Conservation (phyloP, 2,329 filamentous ascomycete species). For the Sarocladium brachiariae region DNA sequence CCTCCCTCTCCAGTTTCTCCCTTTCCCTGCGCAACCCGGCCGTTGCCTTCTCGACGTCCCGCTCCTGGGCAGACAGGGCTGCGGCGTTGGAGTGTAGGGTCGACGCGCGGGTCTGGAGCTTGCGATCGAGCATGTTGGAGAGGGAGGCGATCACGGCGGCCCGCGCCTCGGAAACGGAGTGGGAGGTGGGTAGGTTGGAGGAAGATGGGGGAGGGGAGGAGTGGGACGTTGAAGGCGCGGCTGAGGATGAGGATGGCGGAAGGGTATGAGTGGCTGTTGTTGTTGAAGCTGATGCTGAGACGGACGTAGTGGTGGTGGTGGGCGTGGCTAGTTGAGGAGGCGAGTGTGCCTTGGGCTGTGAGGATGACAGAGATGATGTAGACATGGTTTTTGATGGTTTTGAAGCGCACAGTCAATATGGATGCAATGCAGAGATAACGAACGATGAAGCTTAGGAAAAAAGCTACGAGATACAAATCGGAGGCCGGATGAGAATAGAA, state of each 20-base stretch:
- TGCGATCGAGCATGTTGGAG: constrained; percentile 61
- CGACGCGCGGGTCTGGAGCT: constrained; percentile 60
- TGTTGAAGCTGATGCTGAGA: constrained; percentile 9
- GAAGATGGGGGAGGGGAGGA: constrained; percentile 19
- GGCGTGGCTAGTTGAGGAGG: constrained; percentile 4
- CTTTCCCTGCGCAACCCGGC: constrained; percentile 55
- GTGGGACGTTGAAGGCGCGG: constrained; percentile 11
- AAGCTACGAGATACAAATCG: too few relatives aligned
- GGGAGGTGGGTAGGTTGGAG: constrained; percentile 32
- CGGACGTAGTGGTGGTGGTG: constrained; percentile 4
- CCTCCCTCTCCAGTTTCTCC: constrained; percentile 57
- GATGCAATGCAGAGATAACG: too few relatives aligned
- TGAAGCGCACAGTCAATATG: not conserved
- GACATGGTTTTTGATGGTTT: not conserved
- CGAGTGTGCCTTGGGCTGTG: not conserved
- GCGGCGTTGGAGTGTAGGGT: constrained; percentile 63
- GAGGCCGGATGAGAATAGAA: too few relatives aligned
- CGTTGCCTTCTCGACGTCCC: constrained; percentile 54
- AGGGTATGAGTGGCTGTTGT: constrained; percentile 1
- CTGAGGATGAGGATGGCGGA: not conserved
- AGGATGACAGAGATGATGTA: not conserved
- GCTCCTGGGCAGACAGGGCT: constrained; percentile 61
- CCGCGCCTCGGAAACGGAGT: constrained; percentile 50
- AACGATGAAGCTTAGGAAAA: too few relatives aligned
- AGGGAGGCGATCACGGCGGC: constrained; percentile 55